Evolutionary conservation across 2,329 filamentous ascomycete genomes (phyloP), one percentile per base, ranked within the genome.

Genomic region (Xylaria sp.): DNA sequence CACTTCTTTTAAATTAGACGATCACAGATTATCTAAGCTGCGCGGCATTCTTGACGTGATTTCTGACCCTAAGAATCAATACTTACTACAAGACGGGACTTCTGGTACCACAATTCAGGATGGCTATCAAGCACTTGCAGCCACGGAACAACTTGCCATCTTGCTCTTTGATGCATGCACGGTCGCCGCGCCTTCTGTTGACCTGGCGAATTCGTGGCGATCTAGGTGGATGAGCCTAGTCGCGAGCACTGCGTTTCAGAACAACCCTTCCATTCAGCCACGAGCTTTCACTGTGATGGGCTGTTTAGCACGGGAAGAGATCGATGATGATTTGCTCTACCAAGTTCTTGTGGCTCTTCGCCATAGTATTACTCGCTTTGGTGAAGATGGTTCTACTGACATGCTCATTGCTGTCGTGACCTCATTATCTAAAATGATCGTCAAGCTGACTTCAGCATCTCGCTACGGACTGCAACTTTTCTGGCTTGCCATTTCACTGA

Each of bases 181-280:
- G 1, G 78, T 88, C 15, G 87, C 87, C 3, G 87, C 88, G 11
- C 85, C 87, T 10, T 87, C 87, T 0, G 76, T 86, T 8, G 87
- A 90, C 67, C 79, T 88, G 69, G 84, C 87, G 21, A 90, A 90
- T 68, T 83, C 85, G 15, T 90, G 88, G 88, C 83, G 88, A 25
- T 87, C 88, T 19, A 83, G 88, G 19, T 90, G 88, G 88, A 90
- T 90, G 88, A 89, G 87, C 68, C 77, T 90, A 21, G 87, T 90
- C 38, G 87, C 88, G 15, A 90, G 88, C 70, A 90, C 87, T 9
- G 88, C 88, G 0, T 90, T 90, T 71, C 88, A 90, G 71, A 90
- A 87, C 70, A 90, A 90, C 70, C 88, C 87, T 8, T 87, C 88
- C 2, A 88, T 90, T 58, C 88, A 90, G 66, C 87, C 88, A 5